Conservation (phyloP, 2,329 filamentous ascomycete species). For the Purpureocillium takamizusanense region DNA sequence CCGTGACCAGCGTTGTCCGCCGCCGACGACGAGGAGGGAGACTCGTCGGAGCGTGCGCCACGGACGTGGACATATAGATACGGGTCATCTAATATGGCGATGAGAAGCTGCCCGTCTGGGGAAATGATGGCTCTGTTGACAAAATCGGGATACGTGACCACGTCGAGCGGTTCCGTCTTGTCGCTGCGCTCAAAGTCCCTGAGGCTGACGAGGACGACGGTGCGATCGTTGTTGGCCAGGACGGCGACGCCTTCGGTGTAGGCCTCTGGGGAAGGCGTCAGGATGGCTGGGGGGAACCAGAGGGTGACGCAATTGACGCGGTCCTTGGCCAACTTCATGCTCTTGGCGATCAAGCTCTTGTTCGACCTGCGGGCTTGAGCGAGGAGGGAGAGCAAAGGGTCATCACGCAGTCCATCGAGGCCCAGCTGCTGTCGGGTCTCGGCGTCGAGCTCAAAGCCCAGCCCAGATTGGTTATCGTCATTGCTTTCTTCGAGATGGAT, state of each 20-base stretch:
- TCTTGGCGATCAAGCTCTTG: conserved; percentile 39
- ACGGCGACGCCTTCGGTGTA: conserved; percentile 54
- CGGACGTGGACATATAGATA: conserved; percentile 75
- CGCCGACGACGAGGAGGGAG: conserved; percentile 12
- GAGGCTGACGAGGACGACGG: conserved; percentile 75
- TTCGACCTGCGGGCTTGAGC: conserved; percentile 28
- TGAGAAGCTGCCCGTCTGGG: conserved; percentile 70
- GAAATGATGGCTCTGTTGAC: conserved; percentile 95
- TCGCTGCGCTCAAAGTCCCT: conserved; percentile 41
- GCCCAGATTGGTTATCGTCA: conserved; percentile 16
- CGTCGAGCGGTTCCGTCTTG: conserved; percentile 51
- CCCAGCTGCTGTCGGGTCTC: conserved; percentile 17
- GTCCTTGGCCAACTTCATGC: conserved; percentile 46
- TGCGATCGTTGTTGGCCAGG: conserved; percentile 85
- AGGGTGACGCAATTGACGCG: conserved; percentile 60
- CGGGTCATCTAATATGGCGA: conserved; percentile 81
- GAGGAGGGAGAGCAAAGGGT: conserved; percentile 24
- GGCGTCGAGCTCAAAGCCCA: conserved; percentile 11
- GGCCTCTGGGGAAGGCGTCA: conserved; percentile 20
- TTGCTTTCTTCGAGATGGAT: conserved; percentile 49
- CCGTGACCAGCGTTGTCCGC: conserved; percentile 11
- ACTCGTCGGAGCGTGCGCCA: conserved; percentile 20
- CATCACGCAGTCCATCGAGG: conserved; percentile 24
- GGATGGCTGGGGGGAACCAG: conserved; percentile 42
- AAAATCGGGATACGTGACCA: conserved; percentile 67